Percentiles rank a stretch among this genome's conserved stretches.
phyloP scores from a whole-genome alignment of 495 filamentous ascomycete genomes.

The Cercophora newfieldiana region DNA sequence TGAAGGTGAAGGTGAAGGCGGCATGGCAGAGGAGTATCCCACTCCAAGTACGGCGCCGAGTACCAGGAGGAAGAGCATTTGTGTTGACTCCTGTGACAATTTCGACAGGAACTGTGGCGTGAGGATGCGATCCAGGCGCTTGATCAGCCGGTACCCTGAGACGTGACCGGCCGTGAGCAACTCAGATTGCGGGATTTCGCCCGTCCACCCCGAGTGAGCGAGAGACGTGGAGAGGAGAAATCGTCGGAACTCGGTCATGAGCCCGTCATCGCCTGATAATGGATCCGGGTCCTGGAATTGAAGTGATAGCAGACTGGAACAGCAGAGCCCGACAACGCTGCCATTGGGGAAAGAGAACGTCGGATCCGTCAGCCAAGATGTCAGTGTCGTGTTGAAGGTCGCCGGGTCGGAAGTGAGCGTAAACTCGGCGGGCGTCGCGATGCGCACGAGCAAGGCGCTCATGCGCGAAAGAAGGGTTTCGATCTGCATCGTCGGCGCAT shows the following conservation, averaged over 20 bases:
- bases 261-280: slow-evolving; percentile 16
- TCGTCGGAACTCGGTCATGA: slow-evolving; percentile 27
- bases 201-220: slow-evolving; percentile 26
- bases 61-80: slow-evolving; percentile 35
- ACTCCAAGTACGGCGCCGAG: slow-evolving; percentile 32
- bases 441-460: slow-evolving; percentile 30
- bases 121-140: slow-evolving; percentile 31
- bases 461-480: slow-evolving; percentile 27
- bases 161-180: slow-evolving; percentile 24
- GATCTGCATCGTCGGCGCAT: slow-evolving; percentile 25
- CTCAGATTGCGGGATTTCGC: slow-evolving; percentile 1
- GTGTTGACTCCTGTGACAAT: slow-evolving; percentile 21
- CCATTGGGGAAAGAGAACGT: slow-evolving; percentile 28
- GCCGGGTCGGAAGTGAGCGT: slow-evolving; percentile 14
- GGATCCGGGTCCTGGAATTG: slow-evolving; percentile 26
- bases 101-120: slow-evolving; percentile 32
- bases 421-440: slow-evolving; percentile 29
- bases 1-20: background rate
- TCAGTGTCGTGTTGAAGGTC: slow-evolving; percentile 29
- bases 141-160: slow-evolving; percentile 30
- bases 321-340: slow-evolving; percentile 34
- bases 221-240: slow-evolving; percentile 34
- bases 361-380: slow-evolving; percentile 32
- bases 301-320: slow-evolving; percentile 30
- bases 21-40: slow-evolving; percentile 16